Conservation (phyloP, 306 rosid species). For the Vicia sativa region DNA sequence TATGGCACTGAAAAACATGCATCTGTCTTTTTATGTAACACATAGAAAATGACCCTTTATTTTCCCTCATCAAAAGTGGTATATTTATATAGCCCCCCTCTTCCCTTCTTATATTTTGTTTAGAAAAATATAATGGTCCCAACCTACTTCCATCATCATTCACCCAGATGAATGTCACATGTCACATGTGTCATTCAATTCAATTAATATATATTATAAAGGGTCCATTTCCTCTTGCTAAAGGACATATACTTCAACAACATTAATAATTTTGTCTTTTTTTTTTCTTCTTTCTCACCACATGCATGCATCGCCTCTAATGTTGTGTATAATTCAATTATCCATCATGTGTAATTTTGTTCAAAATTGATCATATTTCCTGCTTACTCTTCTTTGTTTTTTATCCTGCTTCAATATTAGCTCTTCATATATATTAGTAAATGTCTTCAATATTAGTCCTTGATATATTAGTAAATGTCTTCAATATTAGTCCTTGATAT, state of each 20-base stretch:
- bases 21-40: constrained; percentile 37
- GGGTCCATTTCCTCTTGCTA: constrained; percentile 21
- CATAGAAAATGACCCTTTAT: constrained; percentile 64
- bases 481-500: too few relatives aligned
- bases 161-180: constrained; percentile 46
- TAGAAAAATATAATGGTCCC: constrained; percentile 40
- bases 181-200: constrained; percentile 47
- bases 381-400: too few relatives aligned
- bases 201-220: constrained; percentile 30
- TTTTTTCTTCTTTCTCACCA: constrained; percentile 35
- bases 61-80: constrained; percentile 26
- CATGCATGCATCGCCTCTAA: constrained; percentile 43
- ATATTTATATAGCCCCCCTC: not conserved
- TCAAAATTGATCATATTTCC: too few relatives aligned
- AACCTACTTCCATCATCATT: constrained; percentile 24
- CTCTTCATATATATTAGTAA: too few relatives aligned
- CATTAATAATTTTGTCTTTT: constrained; percentile 36
- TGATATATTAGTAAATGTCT: too few relatives aligned
- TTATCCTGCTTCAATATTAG: too few relatives aligned
- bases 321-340: constrained; percentile 27
- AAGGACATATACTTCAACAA: constrained; percentile 32
- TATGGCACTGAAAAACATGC: constrained; percentile 98
- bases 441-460: too few relatives aligned
- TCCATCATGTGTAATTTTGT: not conserved
- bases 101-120: not conserved